A percentile compares a stretch with the other conserved stretches of the same genome.
phyloP scores from a whole-genome alignment of 2,329 filamentous ascomycete species.

The Nigrograna mackinnonii region DNA sequence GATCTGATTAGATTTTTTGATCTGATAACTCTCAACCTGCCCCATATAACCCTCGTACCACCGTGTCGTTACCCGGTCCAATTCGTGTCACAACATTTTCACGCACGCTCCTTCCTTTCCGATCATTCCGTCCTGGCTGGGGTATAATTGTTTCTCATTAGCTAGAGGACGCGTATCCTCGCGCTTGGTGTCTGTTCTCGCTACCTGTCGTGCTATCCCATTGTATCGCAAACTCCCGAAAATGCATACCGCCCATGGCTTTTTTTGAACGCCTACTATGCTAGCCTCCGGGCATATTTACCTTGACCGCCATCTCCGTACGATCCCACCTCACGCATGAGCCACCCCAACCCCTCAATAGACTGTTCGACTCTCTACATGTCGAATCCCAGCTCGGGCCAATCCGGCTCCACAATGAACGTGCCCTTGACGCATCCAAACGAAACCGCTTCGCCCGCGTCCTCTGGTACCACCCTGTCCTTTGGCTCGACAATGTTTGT shows the following conservation, averaged over 20 bases:
- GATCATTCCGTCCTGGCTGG: too few relatives aligned
- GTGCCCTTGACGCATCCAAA: constrained; percentile 68
- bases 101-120: not conserved
- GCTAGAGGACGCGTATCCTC: too few relatives aligned
- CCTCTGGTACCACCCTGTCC: constrained; percentile 37
- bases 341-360: too few relatives aligned
- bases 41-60: constrained; percentile 3
- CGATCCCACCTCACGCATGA: not conserved
- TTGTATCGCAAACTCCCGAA: too few relatives aligned
- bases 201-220: too few relatives aligned
- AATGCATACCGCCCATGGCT: too few relatives aligned
- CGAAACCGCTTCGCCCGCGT: constrained; percentile 52
- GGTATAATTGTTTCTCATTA: too few relatives aligned
- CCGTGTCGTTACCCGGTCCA: constrained; percentile 1
- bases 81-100: constrained; percentile 10
- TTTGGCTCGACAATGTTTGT: constrained; percentile 32
- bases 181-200: too few relatives aligned
- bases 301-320: not conserved
- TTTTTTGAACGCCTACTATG: too few relatives aligned
- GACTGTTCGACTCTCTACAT: too few relatives aligned
- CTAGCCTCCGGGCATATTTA: too few relatives aligned
- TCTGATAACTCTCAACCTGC: not conserved
- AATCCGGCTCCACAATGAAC: constrained; percentile 66
- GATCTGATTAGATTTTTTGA: constrained; percentile 9
- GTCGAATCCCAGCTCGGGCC: too few relatives aligned